These are phyloP conservation scores for Eucalyptus curtisii DNA, from an alignment of 345 rosid genomes.

Conservation along the genomic window DNA sequence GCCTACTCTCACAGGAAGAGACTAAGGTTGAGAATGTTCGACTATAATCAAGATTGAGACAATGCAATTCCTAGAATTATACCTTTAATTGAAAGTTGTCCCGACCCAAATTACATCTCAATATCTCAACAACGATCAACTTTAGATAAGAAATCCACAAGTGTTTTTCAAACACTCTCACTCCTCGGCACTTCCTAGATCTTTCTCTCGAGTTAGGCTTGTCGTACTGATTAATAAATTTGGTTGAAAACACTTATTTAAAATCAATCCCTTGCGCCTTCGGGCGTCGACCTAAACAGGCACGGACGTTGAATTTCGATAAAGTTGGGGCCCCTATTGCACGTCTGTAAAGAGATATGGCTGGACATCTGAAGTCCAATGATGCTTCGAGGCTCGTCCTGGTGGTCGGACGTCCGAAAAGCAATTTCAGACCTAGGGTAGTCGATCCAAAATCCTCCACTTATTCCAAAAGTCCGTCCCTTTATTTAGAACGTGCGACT, in stretches of 20 bases:
- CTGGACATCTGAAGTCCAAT: not conserved
- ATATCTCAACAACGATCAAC: not conserved
- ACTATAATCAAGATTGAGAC: not conserved
- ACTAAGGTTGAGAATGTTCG: not conserved
- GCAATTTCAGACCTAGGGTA: not conserved
- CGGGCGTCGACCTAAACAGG: not conserved
- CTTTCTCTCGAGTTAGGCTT: not conserved
- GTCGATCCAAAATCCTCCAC: not conserved
- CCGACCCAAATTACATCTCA: not conserved
- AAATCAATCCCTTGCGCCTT: not conserved
- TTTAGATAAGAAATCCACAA: not conserved
- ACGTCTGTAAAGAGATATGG: not conserved
- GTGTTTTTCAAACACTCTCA: not conserved
- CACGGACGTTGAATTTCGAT: not conserved
- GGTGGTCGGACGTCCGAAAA: not conserved
- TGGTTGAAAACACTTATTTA: not conserved
- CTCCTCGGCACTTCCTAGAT: not conserved
- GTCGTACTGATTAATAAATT: not conserved
- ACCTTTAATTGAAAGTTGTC: not conserved
- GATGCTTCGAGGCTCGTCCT: not conserved
- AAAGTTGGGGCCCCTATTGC: no score
- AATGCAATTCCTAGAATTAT: not conserved
- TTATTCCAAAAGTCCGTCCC: not conserved
- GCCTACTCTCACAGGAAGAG: not conserved
- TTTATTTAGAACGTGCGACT: not conserved